Percentiles rank a stretch among this genome's conserved stretches.
phyloP scores from a whole-genome alignment of 2,329 filamentous ascomycete genomes.

The Metarhizium brunneum region DNA sequence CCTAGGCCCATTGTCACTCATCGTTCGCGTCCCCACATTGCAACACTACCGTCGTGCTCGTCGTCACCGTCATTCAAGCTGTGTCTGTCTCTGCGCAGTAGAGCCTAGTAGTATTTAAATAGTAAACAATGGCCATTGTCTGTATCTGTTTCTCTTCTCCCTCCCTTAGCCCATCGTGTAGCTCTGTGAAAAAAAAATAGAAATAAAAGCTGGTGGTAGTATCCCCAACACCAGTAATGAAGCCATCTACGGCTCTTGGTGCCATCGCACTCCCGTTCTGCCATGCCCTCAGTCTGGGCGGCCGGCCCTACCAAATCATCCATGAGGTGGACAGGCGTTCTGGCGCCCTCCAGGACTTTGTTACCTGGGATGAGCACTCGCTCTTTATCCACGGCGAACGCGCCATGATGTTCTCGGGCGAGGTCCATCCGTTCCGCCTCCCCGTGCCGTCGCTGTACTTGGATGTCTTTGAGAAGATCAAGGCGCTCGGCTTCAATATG shows the following conservation, averaged over 20 bases:
- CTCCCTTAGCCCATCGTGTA: background rate
- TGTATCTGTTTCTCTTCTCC: no score
- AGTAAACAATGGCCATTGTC: background rate
- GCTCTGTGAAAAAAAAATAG: background rate
- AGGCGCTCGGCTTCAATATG: constrained; percentile 68
- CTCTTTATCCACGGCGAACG: constrained; percentile 62
- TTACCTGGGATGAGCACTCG: constrained; percentile 66
- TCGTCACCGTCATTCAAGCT: background rate
- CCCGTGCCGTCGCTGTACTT: constrained; percentile 43
- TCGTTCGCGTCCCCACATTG: background rate
- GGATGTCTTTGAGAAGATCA: constrained; percentile 76
- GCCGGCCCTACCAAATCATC: constrained; percentile 13
- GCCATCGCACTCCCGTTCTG: constrained; percentile 5
- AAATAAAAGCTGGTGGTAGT: background rate
- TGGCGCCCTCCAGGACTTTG: constrained; percentile 24
- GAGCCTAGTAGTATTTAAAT: background rate
- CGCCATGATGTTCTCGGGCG: constrained; percentile 62
- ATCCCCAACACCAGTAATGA: constrained; percentile 11
- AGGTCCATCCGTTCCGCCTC: constrained; percentile 58
- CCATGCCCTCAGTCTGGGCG: constrained; percentile 9
- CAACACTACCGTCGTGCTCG: background rate
- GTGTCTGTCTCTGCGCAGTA: background rate
- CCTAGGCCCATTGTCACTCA: background rate
- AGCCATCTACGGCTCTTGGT: constrained; percentile 9
- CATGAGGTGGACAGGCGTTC: constrained; percentile 13